Evolutionary conservation across 768 basidiomycete species (phyloP), one percentile per base, ranked within the genome.

Genomic region (Leccinum ochraceum): DNA sequence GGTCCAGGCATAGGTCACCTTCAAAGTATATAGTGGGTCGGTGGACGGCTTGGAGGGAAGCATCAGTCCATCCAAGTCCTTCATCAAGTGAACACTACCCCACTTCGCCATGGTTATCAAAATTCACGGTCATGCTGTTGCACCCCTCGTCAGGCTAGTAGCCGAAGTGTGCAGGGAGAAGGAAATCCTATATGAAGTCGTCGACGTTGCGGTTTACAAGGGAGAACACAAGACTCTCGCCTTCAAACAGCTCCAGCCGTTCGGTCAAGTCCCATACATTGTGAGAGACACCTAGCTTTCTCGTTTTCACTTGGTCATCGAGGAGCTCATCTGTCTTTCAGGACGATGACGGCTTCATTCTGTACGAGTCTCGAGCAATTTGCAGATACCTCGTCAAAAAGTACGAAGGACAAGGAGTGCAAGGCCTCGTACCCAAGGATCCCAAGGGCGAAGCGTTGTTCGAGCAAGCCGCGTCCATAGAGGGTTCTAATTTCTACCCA

Each of bases 401-500:
- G 59, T 67, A 66, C 53, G 60, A 57, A 37, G 60, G 44, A 3
- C 67, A 65, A 59, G 68, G 70, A n/a, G 66, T 68, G 0, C 66
- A 58, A 0, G 60, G 54, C 36, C 67, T 72, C n/a, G 16, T 68
- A 11, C 67, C 62, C 28, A 61, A n/a, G 0, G 64, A 70, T 32
- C 57, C 58, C 20, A 26, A 60, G 46, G 34, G 11, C 42, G 65
- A 58, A 30, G 67, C 63, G 11, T 24, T 64, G 6, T 73, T 72
- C 14, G 62, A 69, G 53, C 64, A 67, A 44, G 66, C 62, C 13
- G 63, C 59, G 10, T 69, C 66, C 4, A 51, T 66, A 36, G 64
- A 67, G 54, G 37, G 46, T 52, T 44, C 44, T 44, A 66, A 86
- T 67, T 89, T 88, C 61, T 78, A 88, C 55, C 69, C 78, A 0